Percentiles rank a stretch among this genome's conserved stretches.
These are phyloP conservation scores for Sporothrix humicola DNA, from an alignment of 2,329 filamentous ascomycete genomes.

Conservation along the genomic window DNA sequence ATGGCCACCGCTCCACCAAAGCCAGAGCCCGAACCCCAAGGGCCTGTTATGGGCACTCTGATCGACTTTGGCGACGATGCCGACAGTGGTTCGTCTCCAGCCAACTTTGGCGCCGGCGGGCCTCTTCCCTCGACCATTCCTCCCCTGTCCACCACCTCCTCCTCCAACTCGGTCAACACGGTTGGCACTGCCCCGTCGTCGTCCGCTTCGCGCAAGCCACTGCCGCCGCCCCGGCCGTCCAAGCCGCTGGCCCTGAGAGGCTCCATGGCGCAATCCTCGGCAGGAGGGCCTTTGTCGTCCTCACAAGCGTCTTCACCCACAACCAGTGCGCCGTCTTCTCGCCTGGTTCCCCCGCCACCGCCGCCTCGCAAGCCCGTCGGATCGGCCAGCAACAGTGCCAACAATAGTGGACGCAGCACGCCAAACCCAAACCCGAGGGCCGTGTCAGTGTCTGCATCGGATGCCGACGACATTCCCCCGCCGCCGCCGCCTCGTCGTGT, in stretches of 20 bases:
- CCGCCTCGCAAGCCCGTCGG: constrained; percentile 25
- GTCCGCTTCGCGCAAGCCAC: constrained; percentile 41
- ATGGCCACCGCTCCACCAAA: constrained; percentile 43
- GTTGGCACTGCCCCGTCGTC: not conserved
- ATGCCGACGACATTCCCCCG: constrained; percentile 34
- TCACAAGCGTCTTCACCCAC: not conserved
- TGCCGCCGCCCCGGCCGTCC: constrained; percentile 60
- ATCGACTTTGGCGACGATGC: constrained; percentile 66
- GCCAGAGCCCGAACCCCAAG: constrained; percentile 41
- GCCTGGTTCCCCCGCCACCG: constrained; percentile 33
- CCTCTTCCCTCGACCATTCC: constrained; percentile 8
- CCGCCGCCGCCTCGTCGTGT: constrained; percentile 34
- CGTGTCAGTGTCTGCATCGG: not conserved
- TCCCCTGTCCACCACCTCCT: not conserved
- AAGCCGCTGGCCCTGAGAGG: constrained; percentile 62
- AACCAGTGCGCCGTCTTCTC: not conserved
- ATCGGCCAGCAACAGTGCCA: constrained; percentile 46
- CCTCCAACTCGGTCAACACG: not conserved
- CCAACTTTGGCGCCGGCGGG: not conserved
- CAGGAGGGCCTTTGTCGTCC: constrained; percentile 23
- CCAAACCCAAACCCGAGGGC: constrained; percentile 7
- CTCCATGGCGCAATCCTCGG: constrained; percentile 45
- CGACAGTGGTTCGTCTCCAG: constrained; percentile 39
- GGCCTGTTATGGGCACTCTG: constrained; percentile 60
- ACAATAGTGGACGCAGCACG: constrained; percentile 34